Evolutionary conservation across 1,284 basidiomycete species (phyloP).

Genomic region (Trichosporon asahii): DNA sequence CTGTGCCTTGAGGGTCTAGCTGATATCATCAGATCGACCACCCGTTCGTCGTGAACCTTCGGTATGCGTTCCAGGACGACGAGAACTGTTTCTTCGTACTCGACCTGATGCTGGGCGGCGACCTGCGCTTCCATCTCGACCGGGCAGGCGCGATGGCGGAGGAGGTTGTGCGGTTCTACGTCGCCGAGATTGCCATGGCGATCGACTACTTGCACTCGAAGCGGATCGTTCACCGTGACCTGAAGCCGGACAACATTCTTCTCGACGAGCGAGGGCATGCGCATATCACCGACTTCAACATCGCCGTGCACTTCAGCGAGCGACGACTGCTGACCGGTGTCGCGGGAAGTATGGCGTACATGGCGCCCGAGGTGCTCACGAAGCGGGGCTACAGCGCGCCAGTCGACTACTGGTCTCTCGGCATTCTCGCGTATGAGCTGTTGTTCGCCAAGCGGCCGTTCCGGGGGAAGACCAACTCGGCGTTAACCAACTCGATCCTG

Average conservation of each 20-base stretch:
- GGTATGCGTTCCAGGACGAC: conserved; percentile 97
- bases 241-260: conserved; percentile 96
- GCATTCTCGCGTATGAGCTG: conserved; percentile 86
- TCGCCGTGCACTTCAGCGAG: conserved; percentile 93
- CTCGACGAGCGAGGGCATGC: conserved; percentile 89
- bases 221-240: conserved; percentile 88
- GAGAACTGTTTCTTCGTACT: conserved; percentile 97
- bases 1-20: too few species aligned
- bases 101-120: conserved; percentile 94
- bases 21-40: conserved; percentile 65
- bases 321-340: conserved; percentile 76
- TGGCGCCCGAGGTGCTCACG: conserved; percentile 86
- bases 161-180: conserved; percentile 79
- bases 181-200: conserved; percentile 80
- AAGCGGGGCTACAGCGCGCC: conserved; percentile 72
- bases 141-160: conserved; percentile 73
- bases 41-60: conserved; percentile 87
- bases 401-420: conserved; percentile 96
- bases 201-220: conserved; percentile 85
- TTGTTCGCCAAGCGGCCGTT: conserved; percentile 88
- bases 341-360: conserved; percentile 97
- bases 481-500: conserved; percentile 81
- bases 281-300: conserved; percentile 97
- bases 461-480: conserved; percentile 83
- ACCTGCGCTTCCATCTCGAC: conserved; percentile 89